phyloP scores from a whole-genome alignment of 202 grass and related monocot species.

The Digitaria exilis region DNA sequence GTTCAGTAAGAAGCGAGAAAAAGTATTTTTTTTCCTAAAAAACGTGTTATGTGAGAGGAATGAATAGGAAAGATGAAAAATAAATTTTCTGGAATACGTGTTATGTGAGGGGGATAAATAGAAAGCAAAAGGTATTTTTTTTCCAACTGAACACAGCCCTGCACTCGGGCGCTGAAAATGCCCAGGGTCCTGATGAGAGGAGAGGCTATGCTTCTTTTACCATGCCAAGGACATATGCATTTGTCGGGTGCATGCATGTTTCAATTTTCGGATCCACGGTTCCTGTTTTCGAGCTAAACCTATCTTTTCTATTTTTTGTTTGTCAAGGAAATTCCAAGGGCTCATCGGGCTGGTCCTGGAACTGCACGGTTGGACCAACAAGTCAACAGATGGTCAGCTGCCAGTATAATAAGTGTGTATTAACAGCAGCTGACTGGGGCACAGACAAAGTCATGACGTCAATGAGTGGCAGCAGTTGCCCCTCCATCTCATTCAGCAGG shows the following conservation, averaged over 20 bases:
- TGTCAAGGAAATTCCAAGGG: background rate
- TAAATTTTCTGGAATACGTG: too few species aligned
- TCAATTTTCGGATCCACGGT: background rate
- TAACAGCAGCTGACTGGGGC: conserved; percentile 1
- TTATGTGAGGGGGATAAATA: too few species aligned
- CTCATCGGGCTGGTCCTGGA: conserved; percentile 32
- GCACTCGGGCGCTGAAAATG: background rate
- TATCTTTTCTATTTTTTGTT: background rate
- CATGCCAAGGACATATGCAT: too few species aligned
- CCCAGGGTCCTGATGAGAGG: too few species aligned
- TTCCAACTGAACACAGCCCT: too few species aligned
- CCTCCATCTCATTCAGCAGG: background rate
- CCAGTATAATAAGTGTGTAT: background rate
- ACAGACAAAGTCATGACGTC: conserved; percentile 21
- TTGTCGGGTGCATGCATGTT: too few species aligned
- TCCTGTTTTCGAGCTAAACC: background rate
- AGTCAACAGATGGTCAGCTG: conserved; percentile 9
- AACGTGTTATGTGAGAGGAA: too few species aligned
- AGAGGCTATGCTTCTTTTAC: too few species aligned
- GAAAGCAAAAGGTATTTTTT: too few species aligned
- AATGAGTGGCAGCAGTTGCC: background rate
- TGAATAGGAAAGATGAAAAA: too few species aligned
- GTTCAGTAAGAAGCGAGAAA: too few species aligned
- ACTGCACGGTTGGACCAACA: conserved; percentile 6
- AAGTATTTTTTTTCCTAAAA: too few species aligned